Evolutionary conservation across 225 moss, liverwort and hornwort species (phyloP), one percentile per base, ranked within the genome.

Genomic region (Climacium dendroides): DNA sequence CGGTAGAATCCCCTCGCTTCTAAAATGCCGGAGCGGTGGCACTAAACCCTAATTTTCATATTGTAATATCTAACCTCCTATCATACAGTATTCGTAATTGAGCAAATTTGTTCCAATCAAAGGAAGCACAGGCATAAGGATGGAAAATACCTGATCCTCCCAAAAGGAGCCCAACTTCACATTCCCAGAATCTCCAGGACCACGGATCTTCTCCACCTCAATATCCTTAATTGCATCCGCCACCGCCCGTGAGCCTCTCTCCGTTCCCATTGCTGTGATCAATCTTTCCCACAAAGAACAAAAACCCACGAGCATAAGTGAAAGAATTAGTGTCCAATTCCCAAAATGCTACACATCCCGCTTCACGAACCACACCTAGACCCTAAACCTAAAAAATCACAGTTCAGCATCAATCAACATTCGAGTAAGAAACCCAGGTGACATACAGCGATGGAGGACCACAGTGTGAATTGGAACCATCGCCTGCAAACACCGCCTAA

Each of bases 141-240:
- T 35, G 10, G 13, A 55, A 58, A 24, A 47, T 70, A 96, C 98
- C 96, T 98, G 97, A 78, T 96, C 90, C 74, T 97, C 91, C 98
- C 98, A 98, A 35, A 98, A 89, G 72, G 94, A 93, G 2, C 93
- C 88, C 77, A 98, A 79, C 64, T 87, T 92, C 54, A 93, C 90
- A 57, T 72, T 90, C 41, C 74, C 79, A 23, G 90, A 86, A 39
- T 94, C 90, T 73, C 90, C 91, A 43, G 96, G 94, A 67, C 98
- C 97, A 39, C 89, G 93, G 69, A 98, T 91, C 86, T 94, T 95
- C 84, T 98, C 96, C 74, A 98, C 55, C 69, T 94, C 94, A 39
- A 97, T 79, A 64, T 94, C 96, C 79, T 94, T 93, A 69, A 98
- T 94, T 10, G 94, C 91, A 47, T 97, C 93, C 24, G 95, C 90